Evolutionary conservation across 768 basidiomycete genomes (phyloP).

Genomic region (Chalciporus piperatus): DNA sequence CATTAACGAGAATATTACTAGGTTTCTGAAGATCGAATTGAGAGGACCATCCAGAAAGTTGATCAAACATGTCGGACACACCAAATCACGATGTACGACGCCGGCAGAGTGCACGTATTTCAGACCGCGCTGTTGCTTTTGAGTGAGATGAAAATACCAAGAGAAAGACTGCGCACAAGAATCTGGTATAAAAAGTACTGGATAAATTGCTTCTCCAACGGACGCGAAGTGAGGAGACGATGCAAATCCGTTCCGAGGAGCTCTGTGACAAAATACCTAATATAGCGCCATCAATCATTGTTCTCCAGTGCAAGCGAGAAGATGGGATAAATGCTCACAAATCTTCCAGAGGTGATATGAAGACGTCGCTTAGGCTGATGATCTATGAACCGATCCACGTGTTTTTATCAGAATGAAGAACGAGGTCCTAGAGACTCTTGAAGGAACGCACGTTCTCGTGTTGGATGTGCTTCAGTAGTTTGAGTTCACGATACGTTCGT

Average conservation of each 20-base stretch:
- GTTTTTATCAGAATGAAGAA: constrained; percentile 6
- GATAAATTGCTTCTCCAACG: constrained; percentile 99
- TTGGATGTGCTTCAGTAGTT: constrained; percentile 96
- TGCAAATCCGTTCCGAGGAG: constrained; percentile 97
- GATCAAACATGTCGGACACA: constrained; percentile 33
- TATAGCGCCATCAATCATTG: not conserved
- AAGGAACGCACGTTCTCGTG: constrained; percentile 83
- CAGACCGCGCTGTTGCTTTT: constrained; percentile 71
- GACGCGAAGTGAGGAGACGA: constrained; percentile 91
- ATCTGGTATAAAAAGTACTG: constrained; percentile 99
- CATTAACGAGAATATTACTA: constrained; percentile 98
- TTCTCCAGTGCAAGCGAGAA: not conserved
- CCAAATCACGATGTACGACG: constrained; percentile 96
- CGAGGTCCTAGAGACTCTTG: not conserved
- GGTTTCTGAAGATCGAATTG: constrained; percentile 66
- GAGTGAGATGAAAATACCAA: constrained; percentile 5
- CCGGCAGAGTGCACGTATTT: constrained; percentile 99
- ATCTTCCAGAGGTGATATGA: constrained; percentile 99
- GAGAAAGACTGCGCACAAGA: constrained; percentile 52
- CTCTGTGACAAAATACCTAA: constrained; percentile 98
- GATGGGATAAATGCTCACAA: constrained; percentile 52
- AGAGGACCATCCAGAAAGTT: not conserved
- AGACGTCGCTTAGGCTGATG: constrained; percentile 97
- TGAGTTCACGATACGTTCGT: constrained; percentile 96
- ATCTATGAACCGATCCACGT: constrained; percentile 51